Base-by-base conservation (phyloP, 2,329 filamentous ascomycete genomes). In the Metarhizium album region DNA sequence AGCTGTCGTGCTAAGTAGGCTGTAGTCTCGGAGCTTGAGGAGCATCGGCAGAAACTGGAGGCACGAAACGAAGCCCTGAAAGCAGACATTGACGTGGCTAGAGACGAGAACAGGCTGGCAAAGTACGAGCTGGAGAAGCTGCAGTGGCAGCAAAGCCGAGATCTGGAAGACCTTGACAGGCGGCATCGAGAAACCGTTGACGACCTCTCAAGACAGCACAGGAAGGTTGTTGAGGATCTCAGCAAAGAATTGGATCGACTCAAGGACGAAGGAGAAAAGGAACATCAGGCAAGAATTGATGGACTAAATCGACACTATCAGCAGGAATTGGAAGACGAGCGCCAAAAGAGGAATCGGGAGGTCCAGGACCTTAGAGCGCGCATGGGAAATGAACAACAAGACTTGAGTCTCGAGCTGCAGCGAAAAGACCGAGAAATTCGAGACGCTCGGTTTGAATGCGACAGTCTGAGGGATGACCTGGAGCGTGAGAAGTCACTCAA, bases 281-380 rank as follows among this genome's bases (percentile, higher is more conserved):
- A 78, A 45, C 83, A 91, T 56, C 75, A 80, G 53, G 82, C 87
- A 49, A 83, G 87, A 48, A 61, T 91, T 16, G 79, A 82, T 5
- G 77, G 80, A 4, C 58, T 89, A 33, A 78, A 81, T 59, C 74
- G 79, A 49, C 78, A 78, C 45, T 74, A 86, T 54, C 77, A 82
- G 38, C 72, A 73, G 20, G 80, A 87, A 59, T 63, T 88, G 16
- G 82, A 87, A 31, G 79, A 85, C 45, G 82, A 90, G 62, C 72
- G 77, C 49, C 71, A 63, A 42, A 73, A 73, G 48, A 74, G 78
- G 52, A 67, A 77, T 20, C 75, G 74, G n/a, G 84, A 89, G 58
- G 70, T 87, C 2, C 76, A 82, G 53, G 79, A 86, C n/a, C 60
- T 89, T 6, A 77, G 79, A 49, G 71, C 71, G 4, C 75, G 66